Evolutionary conservation across 1,139 yeast species (phyloP), one percentile per base, ranked within the genome.

Genomic region (Lodderomyces orthopsilosis): DNA sequence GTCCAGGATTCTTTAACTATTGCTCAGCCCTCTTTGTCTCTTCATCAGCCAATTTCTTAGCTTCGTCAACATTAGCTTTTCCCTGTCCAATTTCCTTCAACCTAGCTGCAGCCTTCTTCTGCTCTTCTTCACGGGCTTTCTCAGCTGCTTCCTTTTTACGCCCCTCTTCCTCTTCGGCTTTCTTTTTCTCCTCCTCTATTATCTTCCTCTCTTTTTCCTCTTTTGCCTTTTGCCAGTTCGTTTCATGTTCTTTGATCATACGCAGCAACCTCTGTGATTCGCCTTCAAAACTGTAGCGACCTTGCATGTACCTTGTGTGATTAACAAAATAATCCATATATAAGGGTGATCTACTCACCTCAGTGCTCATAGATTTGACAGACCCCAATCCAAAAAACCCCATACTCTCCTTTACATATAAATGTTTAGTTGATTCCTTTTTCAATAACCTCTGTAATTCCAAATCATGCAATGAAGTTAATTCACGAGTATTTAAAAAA

Each of bases 401-500:
- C 4, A n/a, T n/a, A 27, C 17, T 13, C 15, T 13, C 4, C n/a
- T 27, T 27, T n/a, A 27, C 10, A 27, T 5, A 27, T 17, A 27
- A 27, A 27, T 13, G 6, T 9, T 27, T 27, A 13, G 32, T 27
- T n/a, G 32, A 27, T 13, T 13, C 7, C n/a, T 9, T 9, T 5
- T 27, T 27, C 6, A n/a, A 6, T 9, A 34, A 18, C 9, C 13
- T 18, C 5, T 34, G 13, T 9, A 34, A 19, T 45, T 71, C 75
- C 10, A 48, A 32, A 36, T 56, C 61, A 49, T 71, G 77, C 26
- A 62, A 53, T 5, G 46, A 52, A 1, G 76, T 68, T 4, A 58
- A 33, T 12, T 63, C 58, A 24, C 58, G 51, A 1, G 67, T 57
- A 13, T 57, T 41, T 33, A 66, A 42, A 50, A 64, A 71, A 49